These are phyloP conservation scores for Talaromyces pinophilus DNA, from an alignment of 2,329 filamentous ascomycete species.

Conservation along the genomic window DNA sequence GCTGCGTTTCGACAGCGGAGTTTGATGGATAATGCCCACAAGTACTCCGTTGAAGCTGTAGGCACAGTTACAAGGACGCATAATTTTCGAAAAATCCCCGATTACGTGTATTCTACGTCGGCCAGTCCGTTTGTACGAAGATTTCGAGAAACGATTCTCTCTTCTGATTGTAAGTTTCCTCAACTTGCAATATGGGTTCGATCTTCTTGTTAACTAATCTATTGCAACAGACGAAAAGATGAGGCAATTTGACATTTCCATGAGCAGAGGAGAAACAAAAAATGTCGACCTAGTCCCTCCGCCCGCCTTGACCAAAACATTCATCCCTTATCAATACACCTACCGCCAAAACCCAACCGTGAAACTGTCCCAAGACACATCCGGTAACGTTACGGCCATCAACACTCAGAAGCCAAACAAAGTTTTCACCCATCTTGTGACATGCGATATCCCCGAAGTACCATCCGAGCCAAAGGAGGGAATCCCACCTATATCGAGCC, in stretches of 20 bases:
- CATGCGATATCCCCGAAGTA: conserved; percentile 62
- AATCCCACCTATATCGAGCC: conserved; percentile 52
- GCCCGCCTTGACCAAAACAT: conserved; percentile 73
- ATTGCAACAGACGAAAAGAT: conserved; percentile 54
- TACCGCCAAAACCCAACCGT: conserved; percentile 86
- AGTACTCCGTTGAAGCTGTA: conserved; percentile 68
- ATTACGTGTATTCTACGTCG: conserved; percentile 78
- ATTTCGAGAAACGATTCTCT: conserved; percentile 69
- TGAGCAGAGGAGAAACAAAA: conserved; percentile 59
- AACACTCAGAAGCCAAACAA: conserved; percentile 60
- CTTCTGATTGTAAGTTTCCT: conserved; percentile 63
- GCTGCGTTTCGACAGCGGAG: conserved; percentile 37
- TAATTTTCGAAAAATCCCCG: conserved; percentile 81
- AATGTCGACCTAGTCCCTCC: conserved; percentile 75
- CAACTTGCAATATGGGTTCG: not conserved
- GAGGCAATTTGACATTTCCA: conserved; percentile 67
- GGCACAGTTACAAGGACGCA: conserved; percentile 78
- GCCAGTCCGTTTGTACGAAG: conserved; percentile 69
- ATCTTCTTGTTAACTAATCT: not conserved
- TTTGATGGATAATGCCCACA: conserved; percentile 68
- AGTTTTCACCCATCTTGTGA: conserved; percentile 60
- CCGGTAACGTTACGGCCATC: conserved; percentile 61
- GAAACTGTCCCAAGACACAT: conserved; percentile 59
- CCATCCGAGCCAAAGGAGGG: conserved; percentile 63
- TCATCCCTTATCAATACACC: conserved; percentile 68